Evolutionary conservation across 1,284 basidiomycete genomes (phyloP), one percentile per base, ranked within the genome.

Genomic region (Pseudozyma tsukubaensis): DNA sequence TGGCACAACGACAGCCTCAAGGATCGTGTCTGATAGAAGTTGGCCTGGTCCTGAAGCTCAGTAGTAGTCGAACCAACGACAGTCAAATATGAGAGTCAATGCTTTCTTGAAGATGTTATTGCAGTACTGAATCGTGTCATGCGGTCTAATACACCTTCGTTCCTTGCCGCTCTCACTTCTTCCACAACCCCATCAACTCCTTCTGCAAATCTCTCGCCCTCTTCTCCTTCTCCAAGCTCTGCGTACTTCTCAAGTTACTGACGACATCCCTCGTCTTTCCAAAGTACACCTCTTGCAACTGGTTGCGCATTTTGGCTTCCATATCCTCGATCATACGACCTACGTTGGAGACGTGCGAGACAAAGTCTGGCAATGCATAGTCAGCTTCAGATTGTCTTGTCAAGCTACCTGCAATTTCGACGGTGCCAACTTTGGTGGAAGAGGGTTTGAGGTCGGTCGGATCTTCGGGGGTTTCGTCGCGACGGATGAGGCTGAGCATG

Each of bases 241-340:
- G 92, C 24, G 92, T 87, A 72, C 92, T 94, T 49, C 97, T 89
- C 55, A 99, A 87, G 80, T 96, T 93, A 78, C 92, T 92, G 13
- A 97, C 91, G 45, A 99, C 91, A 83, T 99, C 96, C 75, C 92
- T 91, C 47, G 95, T 98, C 87, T 99, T 99, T 60, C 94, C 94
- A 86, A 98, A 98, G 87, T 98, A 98, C 16, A 99, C 96, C 86
- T 74, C 75, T 48, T 78, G 74, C 18, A 99, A 88, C 64, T 94
- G 88, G 85, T 97, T 97, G 50, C 97, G 90, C 92, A 98, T 95
- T 87, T 97, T 97, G 84, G 94, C 93, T 86, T 99, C 97, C 92
- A 96, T 95, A 76, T 98, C 96, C 86, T 99, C 97, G 76, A 99
- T 91, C 90, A 98, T 92, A 75, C 89, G 89, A 4, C 97, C 97